phyloP scores from a whole-genome alignment of 2,329 filamentous ascomycete species.

The Paradendryphiella salina region DNA sequence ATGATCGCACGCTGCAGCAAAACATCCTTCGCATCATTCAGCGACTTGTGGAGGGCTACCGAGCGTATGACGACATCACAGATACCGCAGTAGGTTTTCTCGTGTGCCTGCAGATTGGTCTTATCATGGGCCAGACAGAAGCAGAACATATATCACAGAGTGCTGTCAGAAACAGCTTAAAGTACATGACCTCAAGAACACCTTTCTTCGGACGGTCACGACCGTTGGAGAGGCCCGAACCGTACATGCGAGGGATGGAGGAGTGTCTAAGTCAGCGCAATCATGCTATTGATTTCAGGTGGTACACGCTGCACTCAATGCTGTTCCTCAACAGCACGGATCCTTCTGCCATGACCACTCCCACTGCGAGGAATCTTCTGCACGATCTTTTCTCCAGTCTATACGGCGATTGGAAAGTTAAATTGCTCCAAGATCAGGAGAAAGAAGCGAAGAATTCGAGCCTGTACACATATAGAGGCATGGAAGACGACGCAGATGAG shows the following conservation, averaged over 20 bases:
- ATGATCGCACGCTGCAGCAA: slow-evolving; percentile 49
- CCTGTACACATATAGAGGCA: slow-evolving; percentile 82
- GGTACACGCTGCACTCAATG: slow-evolving; percentile 42
- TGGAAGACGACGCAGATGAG: slow-evolving; percentile 74
- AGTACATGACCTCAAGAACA: slow-evolving; percentile 34
- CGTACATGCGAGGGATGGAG: slow-evolving; percentile 24
- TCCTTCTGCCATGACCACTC: slow-evolving; percentile 12
- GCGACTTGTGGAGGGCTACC: slow-evolving; percentile 70
- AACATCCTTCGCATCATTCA: slow-evolving; percentile 70
- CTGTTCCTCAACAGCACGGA: slow-evolving; percentile 34
- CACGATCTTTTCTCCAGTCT: slow-evolving; percentile 71
- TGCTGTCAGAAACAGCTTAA: slow-evolving; percentile 23
- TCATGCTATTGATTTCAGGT: slow-evolving; percentile 39
- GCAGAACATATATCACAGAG: slow-evolving; percentile 20
- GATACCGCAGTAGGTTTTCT: slow-evolving; percentile 77
- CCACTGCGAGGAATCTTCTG: slow-evolving; percentile 51
- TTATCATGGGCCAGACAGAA: slow-evolving; percentile 58
- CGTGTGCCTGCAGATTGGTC: slow-evolving; percentile 74
- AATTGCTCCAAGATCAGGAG: slow-evolving; percentile 74
- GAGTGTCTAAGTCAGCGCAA: slow-evolving; percentile 24
- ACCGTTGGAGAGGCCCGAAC: slow-evolving; percentile 19
- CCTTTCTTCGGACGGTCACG: slow-evolving; percentile 39
- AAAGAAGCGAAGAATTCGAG: slow-evolving; percentile 73
- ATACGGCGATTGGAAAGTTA: slow-evolving; percentile 78
- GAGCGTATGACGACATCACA: slow-evolving; percentile 83